Evolutionary conservation across 352 stramenopile species (phyloP).

Genomic region (Globisporangium takayamanum): DNA sequence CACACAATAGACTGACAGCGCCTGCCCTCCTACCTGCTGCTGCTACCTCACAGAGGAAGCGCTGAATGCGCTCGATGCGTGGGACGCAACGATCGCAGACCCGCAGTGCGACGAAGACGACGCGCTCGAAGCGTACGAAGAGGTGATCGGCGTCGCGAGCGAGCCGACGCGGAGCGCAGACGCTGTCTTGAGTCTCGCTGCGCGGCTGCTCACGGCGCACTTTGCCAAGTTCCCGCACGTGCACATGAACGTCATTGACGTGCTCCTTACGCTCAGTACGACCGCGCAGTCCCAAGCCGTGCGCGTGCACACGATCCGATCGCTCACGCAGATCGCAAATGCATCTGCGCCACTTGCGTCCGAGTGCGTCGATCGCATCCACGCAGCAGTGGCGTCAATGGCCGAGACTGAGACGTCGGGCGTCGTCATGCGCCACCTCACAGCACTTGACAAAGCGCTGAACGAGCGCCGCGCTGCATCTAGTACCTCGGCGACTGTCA

Average conservation of each 20-base stretch:
- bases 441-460: constrained; percentile 39
- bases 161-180: constrained; percentile 21
- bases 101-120: constrained; percentile 64
- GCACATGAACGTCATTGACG: constrained; percentile 64
- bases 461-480: constrained; percentile 17
- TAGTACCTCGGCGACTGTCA: background rate
- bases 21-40: background rate
- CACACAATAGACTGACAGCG: background rate
- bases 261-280: constrained; percentile 42
- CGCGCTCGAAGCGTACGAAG: constrained; percentile 64
- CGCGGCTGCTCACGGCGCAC: constrained; percentile 69
- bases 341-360: constrained; percentile 18
- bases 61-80: constrained; percentile 43
- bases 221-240: constrained; percentile 77
- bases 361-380: constrained; percentile 38
- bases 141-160: constrained; percentile 53
- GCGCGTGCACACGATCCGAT: constrained; percentile 70
- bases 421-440: constrained; percentile 60
- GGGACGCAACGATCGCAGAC: constrained; percentile 58
- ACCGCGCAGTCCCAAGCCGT: constrained; percentile 41
- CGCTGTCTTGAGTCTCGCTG: constrained; percentile 56
- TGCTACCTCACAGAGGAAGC: background rate
- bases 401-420: constrained; percentile 42
- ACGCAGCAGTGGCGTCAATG: constrained; percentile 24
- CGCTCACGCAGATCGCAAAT: constrained; percentile 66